Conservation (phyloP, 768 basidiomycete species). For the Trametes gibbosa region DNA sequence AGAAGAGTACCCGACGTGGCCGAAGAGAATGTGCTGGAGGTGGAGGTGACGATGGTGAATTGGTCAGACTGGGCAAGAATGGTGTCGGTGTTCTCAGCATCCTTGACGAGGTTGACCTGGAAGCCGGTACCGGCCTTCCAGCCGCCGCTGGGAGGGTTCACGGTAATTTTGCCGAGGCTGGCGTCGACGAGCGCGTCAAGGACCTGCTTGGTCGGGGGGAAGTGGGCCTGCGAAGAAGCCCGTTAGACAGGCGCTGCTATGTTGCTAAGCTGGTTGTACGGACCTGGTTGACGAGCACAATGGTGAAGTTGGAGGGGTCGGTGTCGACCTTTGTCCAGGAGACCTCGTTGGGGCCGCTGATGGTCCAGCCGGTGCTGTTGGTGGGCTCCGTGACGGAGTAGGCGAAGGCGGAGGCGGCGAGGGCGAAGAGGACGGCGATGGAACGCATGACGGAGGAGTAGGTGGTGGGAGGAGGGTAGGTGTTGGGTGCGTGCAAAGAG, state of each 20-base stretch:
- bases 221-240: conserved; percentile 32
- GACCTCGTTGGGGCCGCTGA: conserved; percentile 49
- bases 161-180: conserved; percentile 33
- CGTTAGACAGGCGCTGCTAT: neutral
- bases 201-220: conserved; percentile 40
- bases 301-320: conserved; percentile 67
- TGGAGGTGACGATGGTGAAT: conserved; percentile 47
- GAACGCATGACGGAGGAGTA: conserved; percentile 40
- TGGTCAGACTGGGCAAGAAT: conserved; percentile 71
- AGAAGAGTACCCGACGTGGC: conserved; percentile 23
- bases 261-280: conserved; percentile 15
- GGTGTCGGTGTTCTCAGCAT: conserved; percentile 40
- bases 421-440: conserved; percentile 39
- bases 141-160: conserved; percentile 58
- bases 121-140: conserved; percentile 63
- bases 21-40: conserved; percentile 22
- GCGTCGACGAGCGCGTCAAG: conserved; percentile 58
- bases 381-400: conserved; percentile 58
- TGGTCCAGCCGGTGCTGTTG: conserved; percentile 51
- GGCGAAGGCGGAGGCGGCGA: conserved; percentile 58
- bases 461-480: conserved; percentile 1
- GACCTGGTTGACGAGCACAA: conserved; percentile 65
- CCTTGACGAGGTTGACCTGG: conserved; percentile 70
- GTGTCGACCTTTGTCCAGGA: conserved; percentile 64
- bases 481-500: conserved; percentile 4